Conservation (phyloP, 2,329 filamentous ascomycete genomes). For the Arthrobotrys conoides region DNA sequence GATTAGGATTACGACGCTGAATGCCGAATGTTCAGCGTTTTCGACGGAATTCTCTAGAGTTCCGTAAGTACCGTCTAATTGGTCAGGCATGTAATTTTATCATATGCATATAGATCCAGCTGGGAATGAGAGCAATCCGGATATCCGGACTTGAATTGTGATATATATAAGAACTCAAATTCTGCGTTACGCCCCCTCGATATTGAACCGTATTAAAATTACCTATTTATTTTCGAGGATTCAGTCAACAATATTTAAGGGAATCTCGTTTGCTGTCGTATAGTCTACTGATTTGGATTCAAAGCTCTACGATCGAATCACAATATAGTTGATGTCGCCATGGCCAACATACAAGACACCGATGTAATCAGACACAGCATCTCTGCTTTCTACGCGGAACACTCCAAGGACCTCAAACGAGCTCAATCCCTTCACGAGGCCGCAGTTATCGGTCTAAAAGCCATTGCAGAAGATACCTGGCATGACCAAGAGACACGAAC, state of each 20-base stretch:
- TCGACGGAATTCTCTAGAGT: conserved; percentile 4
- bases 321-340: not conserved
- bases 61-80: not conserved
- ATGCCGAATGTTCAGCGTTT: not conserved
- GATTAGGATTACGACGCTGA: not conserved
- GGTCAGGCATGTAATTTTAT: not conserved
- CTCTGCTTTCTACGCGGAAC: conserved; percentile 39
- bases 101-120: too few species aligned
- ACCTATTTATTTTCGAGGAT: not conserved
- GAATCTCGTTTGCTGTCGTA: not conserved
- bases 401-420: conserved; percentile 3
- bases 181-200: too few species aligned
- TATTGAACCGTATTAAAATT: too few species aligned
- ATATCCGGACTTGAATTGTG: too few species aligned
- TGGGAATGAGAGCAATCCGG: too few species aligned
- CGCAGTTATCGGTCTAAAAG: conserved; percentile 26
- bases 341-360: conserved; percentile 24
- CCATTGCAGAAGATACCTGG: conserved; percentile 1
- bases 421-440: conserved; percentile 34
- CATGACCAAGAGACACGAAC: conserved; percentile 27
- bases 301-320: not conserved
- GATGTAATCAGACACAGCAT: conserved; percentile 20
- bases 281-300: too few species aligned
- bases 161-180: too few species aligned
- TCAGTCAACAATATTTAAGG: too few species aligned